Evolutionary conservation across 1,284 basidiomycete species (phyloP).

Genomic region (Heterobasidion irregulare): DNA sequence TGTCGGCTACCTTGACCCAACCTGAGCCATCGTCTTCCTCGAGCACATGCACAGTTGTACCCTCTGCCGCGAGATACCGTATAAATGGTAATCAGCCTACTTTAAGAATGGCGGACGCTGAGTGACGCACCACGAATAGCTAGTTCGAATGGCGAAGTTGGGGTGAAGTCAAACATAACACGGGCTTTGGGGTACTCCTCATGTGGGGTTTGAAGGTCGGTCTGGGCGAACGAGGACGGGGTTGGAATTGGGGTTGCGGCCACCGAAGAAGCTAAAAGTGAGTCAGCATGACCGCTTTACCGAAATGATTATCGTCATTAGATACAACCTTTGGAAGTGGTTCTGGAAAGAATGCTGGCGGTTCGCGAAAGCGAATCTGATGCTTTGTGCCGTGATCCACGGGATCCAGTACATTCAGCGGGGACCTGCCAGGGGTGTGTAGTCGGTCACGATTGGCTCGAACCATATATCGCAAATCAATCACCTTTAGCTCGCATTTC

Average conservation of each 20-base stretch:
- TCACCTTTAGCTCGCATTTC: conserved; percentile 79
- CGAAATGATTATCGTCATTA: not conserved
- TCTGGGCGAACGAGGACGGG: conserved; percentile 46
- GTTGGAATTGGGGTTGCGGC: conserved; percentile 26
- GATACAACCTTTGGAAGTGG: conserved; percentile 9
- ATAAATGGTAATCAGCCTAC: conserved; percentile 9
- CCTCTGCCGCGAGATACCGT: conserved; percentile 35
- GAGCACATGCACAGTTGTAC: conserved; percentile 46
- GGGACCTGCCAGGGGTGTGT: conserved; percentile 43
- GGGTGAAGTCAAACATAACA: conserved; percentile 63
- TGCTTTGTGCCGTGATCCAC: conserved; percentile 11
- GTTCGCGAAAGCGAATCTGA: conserved; percentile 8
- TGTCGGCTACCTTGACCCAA: conserved; percentile 72
- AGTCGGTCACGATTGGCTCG: not conserved
- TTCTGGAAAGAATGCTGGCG: conserved; percentile 11
- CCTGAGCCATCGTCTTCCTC: conserved; percentile 79
- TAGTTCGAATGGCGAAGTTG: conserved; percentile 71
- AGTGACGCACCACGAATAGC: conserved; percentile 45
- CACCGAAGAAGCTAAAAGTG: conserved; percentile 2
- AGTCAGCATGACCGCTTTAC: conserved; percentile 7
- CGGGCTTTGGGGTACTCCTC: conserved; percentile 41
- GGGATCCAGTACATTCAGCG: conserved; percentile 50
- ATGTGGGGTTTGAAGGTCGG: conserved; percentile 25
- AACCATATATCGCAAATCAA: conserved; percentile 4
- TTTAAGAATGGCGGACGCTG: conserved; percentile 6